Evolutionary conservation across 805 yeast genomes (phyloP), one percentile per base, ranked within the genome.

Genomic region (Saccharomycopsis fibuligera): DNA sequence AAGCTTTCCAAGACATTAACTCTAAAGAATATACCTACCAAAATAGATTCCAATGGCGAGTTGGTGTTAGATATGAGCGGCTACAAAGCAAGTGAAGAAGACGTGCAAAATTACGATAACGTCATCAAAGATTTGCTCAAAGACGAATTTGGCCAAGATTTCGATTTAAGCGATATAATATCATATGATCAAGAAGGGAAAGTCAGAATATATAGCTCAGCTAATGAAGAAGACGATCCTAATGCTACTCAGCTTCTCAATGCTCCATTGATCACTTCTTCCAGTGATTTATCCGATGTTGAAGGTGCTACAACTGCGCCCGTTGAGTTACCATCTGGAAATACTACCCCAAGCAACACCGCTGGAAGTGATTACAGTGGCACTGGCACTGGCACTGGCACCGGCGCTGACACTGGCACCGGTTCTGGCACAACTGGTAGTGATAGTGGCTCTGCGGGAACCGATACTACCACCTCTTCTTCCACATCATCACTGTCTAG

Each of bases 31-130:
- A 89, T 93, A 29, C 96, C 97, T 1, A 82, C 95, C 25, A 86
- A 81, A 56, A 76, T 90, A 33, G 95, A 86, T 54, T 82, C 83
- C 53, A 86, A 87, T 58, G 99, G 99, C 10, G 96, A 89, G 60
- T 73, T 93, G 57, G 76, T 89, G 37, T 68, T 93, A 40, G 99
- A 93, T 66, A 87, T 91, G 82, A 95, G 89, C 58, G 99, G 99
- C 16, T 93, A 93, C 67, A 91, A 90, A 65, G 84, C 95, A 30
- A 88, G 83, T 58, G 84, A 81, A 45, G 79, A 81, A 56, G 87
- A 83, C 62, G 78, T 85, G 36, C 81, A 81, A 44, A 81, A 79
- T 56, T 78, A 95, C 0, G 96, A 89, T 61, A 81, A 81, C 44
- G 68, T 85, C 33, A 77, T 93, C 51, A 80, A 79, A 57, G 81